Percentiles rank a stretch among this genome's conserved stretches.
Conservation (phyloP, 352 stramenopile species). For the Phytophthora rubi region DNA sequence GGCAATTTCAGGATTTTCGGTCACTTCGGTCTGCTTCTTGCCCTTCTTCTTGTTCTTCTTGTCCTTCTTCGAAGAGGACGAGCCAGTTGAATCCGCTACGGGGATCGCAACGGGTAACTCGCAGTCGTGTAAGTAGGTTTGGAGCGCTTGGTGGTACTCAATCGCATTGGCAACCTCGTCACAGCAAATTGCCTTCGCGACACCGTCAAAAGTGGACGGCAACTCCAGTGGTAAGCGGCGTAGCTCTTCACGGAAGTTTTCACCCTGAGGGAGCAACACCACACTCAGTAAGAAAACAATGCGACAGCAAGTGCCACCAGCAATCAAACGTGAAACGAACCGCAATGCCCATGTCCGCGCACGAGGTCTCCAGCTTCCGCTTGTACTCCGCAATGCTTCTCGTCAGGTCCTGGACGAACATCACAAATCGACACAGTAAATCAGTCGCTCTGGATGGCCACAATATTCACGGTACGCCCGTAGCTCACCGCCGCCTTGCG, state of each 20-base stretch:
- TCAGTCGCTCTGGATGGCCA: neutral
- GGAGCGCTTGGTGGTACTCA: constrained; percentile 71
- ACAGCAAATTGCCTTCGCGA: constrained; percentile 52
- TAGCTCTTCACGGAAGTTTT: constrained; percentile 72
- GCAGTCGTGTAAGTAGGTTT: constrained; percentile 67
- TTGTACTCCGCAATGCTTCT: constrained; percentile 82
- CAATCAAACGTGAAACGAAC: constrained; percentile 25
- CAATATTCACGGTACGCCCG: neutral
- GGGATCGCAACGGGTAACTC: constrained; percentile 44
- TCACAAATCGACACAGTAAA: neutral
- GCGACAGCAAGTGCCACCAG: neutral
- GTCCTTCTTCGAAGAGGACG: constrained; percentile 46
- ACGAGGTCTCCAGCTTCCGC: constrained; percentile 63
- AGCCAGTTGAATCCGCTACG: constrained; percentile 5
- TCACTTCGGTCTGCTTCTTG: constrained; percentile 25
- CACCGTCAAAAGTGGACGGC: constrained; percentile 55
- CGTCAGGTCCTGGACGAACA: constrained; percentile 54
- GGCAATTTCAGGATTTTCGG: constrained; percentile 18
- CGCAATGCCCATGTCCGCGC: constrained; percentile 65
- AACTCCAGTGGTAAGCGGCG: constrained; percentile 61
- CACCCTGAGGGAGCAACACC: constrained; percentile 31
- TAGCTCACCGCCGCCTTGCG: constrained; percentile 68
- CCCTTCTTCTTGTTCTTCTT: constrained; percentile 50
- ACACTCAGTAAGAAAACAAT: constrained; percentile 7
- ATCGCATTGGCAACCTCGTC: constrained; percentile 50